Conservation (phyloP, 1,284 basidiomycete genomes). For the Schizopora paradoxa region DNA sequence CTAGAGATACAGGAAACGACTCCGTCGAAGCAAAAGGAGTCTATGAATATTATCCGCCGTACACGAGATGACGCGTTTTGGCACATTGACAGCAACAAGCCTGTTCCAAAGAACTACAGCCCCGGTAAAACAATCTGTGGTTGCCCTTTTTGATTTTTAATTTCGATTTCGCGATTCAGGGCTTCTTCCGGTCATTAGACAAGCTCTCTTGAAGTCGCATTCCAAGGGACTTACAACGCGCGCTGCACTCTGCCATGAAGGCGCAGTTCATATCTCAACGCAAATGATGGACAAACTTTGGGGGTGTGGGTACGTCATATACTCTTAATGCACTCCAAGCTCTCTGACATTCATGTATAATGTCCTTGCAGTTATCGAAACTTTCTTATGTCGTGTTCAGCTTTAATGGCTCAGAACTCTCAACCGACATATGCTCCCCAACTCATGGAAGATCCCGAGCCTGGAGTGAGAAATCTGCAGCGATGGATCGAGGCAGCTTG, state of each 20-base stretch:
- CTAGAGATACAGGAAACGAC: too few relatives aligned
- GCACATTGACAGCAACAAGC: background rate
- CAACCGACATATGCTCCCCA: constrained; percentile 57
- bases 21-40: constrained; percentile 19
- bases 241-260: constrained; percentile 62
- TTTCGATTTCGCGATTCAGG: too few relatives aligned
- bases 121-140: background rate
- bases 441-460: constrained; percentile 51
- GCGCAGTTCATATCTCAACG: constrained; percentile 53
- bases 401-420: constrained; percentile 57
- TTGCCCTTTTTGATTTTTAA: constrained; percentile 1
- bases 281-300: constrained; percentile 57
- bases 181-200: constrained; percentile 59
- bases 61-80: constrained; percentile 35
- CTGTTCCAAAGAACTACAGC: constrained; percentile 6
- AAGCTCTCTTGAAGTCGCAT: constrained; percentile 48
- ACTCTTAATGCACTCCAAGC: background rate
- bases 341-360: constrained; percentile 9
- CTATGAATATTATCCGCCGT: constrained; percentile 62
- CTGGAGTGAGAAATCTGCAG: constrained; percentile 72
- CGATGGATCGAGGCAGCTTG: constrained; percentile 77
- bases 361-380: constrained; percentile 67
- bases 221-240: constrained; percentile 45
- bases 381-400: constrained; percentile 75
- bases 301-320: constrained; percentile 63